These are phyloP conservation scores for Phytophthora pseudosyringae DNA, from an alignment of 352 stramenopile genomes.

Conservation along the genomic window DNA sequence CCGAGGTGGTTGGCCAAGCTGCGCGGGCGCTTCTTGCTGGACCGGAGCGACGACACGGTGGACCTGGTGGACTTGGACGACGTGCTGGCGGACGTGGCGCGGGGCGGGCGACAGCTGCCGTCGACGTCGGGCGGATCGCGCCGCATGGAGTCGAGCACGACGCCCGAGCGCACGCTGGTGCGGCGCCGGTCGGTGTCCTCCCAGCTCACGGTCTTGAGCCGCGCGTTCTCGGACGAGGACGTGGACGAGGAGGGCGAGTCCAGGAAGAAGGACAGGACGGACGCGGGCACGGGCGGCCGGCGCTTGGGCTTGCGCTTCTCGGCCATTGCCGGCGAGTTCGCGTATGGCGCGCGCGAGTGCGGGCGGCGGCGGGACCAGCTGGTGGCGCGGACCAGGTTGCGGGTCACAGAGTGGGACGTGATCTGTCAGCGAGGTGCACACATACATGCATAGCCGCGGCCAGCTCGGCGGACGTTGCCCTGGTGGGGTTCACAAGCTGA, in stretches of 20 bases:
- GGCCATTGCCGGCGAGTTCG: constrained; percentile 26
- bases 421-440: constrained; percentile 16
- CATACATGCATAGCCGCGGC: constrained; percentile 9
- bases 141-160: constrained; percentile 27
- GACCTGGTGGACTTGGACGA: constrained; percentile 22
- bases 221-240: constrained; percentile 24
- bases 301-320: constrained; percentile 9
- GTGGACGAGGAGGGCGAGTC: constrained; percentile 29
- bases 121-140: constrained; percentile 14
- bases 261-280: constrained; percentile 41
- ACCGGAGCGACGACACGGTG: constrained; percentile 17
- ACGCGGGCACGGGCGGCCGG: constrained; percentile 14
- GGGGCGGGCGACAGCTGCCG: constrained; percentile 9
- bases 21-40: constrained; percentile 22
- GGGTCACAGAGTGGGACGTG: constrained; percentile 18
- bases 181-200: constrained; percentile 27
- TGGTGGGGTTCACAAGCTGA: too few species aligned
- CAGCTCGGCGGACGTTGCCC: too few species aligned
- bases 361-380: constrained; percentile 1
- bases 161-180: constrained; percentile 23
- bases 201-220: constrained; percentile 20
- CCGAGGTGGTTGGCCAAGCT: constrained; percentile 52
- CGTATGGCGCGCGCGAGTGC: constrained; percentile 8
- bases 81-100: constrained; percentile 26
- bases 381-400: constrained; percentile 10